phyloP scores from a whole-genome alignment of 2,329 filamentous ascomycete genomes.

The Fusarium udum region DNA sequence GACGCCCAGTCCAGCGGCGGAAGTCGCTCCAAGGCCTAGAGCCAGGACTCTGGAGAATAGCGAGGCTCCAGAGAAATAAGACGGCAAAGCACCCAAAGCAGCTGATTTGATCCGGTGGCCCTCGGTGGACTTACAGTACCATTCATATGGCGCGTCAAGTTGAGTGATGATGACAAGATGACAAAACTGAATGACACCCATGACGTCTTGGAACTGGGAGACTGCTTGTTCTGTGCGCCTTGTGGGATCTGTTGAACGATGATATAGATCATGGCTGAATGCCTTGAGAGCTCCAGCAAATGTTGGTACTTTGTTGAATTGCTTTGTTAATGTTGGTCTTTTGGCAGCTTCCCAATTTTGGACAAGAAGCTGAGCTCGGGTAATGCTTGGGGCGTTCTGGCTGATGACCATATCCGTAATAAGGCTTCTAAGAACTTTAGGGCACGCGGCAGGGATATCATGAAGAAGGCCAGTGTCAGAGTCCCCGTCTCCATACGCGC shows the following conservation, averaged over 20 bases:
- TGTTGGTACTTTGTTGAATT: not conserved
- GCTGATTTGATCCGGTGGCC: not conserved
- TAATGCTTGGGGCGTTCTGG: not conserved
- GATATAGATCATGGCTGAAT: not conserved
- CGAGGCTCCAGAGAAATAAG: not conserved
- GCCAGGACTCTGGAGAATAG: not conserved
- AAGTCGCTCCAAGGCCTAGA: not conserved
- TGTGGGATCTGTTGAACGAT: not conserved
- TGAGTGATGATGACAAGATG: conserved; percentile 2
- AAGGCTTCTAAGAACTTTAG: not conserved
- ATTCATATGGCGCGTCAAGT: not conserved
- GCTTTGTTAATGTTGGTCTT: not conserved
- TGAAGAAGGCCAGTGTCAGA: not conserved
- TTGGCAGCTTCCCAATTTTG: not conserved
- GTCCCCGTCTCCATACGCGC: not conserved
- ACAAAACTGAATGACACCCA: not conserved
- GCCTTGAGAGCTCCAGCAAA: not conserved
- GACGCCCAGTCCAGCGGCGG: not conserved
- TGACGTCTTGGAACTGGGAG: not conserved
- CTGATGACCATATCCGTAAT: not conserved
- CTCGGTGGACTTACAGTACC: conserved; percentile 1
- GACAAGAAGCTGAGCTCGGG: not conserved
- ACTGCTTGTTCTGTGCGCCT: not conserved
- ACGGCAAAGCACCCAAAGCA: not conserved
- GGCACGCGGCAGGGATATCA: not conserved